These are phyloP conservation scores for Sisymbrium irio DNA, from an alignment of 345 rosid species.

Conservation along the genomic window DNA sequence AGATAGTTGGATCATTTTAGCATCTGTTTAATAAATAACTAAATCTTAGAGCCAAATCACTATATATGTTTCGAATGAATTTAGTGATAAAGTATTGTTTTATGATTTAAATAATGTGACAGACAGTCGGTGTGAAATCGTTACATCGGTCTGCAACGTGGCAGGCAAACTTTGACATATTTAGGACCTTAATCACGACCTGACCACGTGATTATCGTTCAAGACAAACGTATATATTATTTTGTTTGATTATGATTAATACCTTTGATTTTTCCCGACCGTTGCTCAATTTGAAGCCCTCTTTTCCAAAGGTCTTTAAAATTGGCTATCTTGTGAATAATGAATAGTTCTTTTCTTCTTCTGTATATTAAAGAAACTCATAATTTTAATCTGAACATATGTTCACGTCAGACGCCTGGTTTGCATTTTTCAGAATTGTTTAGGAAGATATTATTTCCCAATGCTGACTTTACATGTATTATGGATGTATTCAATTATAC, in stretches of 20 bases:
- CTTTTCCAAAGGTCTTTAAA: background rate
- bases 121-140: slow-evolving; percentile 24
- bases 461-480: background rate
- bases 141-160: slow-evolving; percentile 14
- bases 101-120: background rate
- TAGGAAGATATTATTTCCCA: background rate
- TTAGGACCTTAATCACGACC: slow-evolving; percentile 24
- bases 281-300: background rate
- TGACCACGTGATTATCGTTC: slow-evolving; percentile 22
- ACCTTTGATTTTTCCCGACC: background rate
- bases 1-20: background rate
- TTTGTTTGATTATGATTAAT: background rate
- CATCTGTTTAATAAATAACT: background rate
- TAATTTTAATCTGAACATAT: background rate
- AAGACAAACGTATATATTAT: background rate
- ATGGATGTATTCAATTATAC: background rate
- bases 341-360: background rate
- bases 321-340: background rate
- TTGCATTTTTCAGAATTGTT: background rate
- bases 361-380: background rate
- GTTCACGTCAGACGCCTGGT: background rate
- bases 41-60: background rate
- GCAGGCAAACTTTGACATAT: slow-evolving; percentile 31
- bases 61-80: background rate
- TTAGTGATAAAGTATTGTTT: background rate